Evolutionary conservation across 805 yeast genomes (phyloP), one percentile per base, ranked within the genome.

Genomic region (Zygosaccharomyces siamensis): DNA sequence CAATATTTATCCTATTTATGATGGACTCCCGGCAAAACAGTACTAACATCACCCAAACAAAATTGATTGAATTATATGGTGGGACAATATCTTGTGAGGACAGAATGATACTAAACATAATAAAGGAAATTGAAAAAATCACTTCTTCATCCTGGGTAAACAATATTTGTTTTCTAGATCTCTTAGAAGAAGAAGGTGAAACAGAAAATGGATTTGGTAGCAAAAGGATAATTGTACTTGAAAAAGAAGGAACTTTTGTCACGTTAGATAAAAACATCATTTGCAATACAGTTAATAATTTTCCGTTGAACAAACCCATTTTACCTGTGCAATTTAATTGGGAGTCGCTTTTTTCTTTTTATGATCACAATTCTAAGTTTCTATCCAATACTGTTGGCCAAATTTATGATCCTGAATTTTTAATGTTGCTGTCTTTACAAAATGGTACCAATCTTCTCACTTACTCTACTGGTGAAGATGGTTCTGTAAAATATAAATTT

Each of bases 341-440:
- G 70, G 36, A 45, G 16, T 49, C 51, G 43, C 55, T 10, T 31
- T 44, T 28, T 49, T 55, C 16, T 49, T 57, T 12, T 59, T 64
- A 45, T 20, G 18, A 39, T 7, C 12, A 32, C 23, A 41, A 45
- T 12, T 46, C 44, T 7, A 28, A 39, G n/a, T 30, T 40, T 3
- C 14, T 54, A 4, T 46, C 37, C 2, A 32, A 38, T 31, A 47
- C 54, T 2, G 69, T 69, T 39, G 52, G 54, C 14, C 62, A 71
- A 0, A 54, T 69, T 5, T 86, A 89, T 63, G 92, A 88, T 60
- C 76, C 81, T n/a, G 81, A 84, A 59, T 87, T 89, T 58, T 57
- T 89, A 32, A 63, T 87, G 51, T 69, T 84, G 47, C 60, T 83
- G 51, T 66, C 83, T 4, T 62, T 84, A 32, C 84, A 82, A 61